Conservation (phyloP, 2,329 filamentous ascomycete genomes). For the Fusarium multiceps region DNA sequence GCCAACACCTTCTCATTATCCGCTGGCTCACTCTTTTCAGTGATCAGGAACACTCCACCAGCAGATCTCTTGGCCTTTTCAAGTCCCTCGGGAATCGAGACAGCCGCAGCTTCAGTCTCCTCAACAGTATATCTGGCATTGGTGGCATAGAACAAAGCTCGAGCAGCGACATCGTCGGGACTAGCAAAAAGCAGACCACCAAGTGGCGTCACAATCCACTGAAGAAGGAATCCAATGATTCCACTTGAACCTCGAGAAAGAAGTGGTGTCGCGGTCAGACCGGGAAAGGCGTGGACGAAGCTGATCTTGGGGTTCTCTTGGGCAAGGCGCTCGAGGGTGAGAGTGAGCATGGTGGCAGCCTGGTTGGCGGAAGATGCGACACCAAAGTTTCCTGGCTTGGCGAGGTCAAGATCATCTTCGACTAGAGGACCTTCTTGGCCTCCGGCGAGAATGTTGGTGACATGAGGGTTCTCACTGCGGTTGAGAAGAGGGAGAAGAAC, state of each 20-base stretch:
- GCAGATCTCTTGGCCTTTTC: not conserved
- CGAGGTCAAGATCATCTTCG: constrained; percentile 58
- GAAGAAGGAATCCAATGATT: constrained; percentile 15
- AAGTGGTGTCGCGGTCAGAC: constrained; percentile 40
- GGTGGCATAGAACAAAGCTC: constrained; percentile 39
- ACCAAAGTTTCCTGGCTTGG: constrained; percentile 49
- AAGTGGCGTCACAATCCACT: constrained; percentile 30
- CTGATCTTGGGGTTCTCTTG: constrained; percentile 54
- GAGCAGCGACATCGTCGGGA: constrained; percentile 36
- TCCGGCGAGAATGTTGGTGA: constrained; percentile 61
- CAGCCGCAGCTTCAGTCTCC: not conserved
- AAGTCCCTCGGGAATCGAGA: not conserved
- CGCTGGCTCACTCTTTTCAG: constrained; percentile 27
- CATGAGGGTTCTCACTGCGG: constrained; percentile 54
- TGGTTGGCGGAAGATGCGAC: constrained; percentile 56
- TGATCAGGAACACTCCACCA: constrained; percentile 25
- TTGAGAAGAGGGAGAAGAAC: constrained; percentile 67
- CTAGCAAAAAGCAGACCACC: constrained; percentile 23
- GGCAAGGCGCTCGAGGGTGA: constrained; percentile 61
- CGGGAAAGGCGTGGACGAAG: constrained; percentile 52
- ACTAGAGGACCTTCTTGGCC: constrained; percentile 61
- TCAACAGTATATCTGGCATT: constrained; percentile 38
- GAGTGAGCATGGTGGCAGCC: constrained; percentile 60
- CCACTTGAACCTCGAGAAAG: constrained; percentile 41
- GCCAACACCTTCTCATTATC: constrained; percentile 33